Base-by-base conservation (phyloP, 805 yeast species). In the Candida manassasensis region DNA sequence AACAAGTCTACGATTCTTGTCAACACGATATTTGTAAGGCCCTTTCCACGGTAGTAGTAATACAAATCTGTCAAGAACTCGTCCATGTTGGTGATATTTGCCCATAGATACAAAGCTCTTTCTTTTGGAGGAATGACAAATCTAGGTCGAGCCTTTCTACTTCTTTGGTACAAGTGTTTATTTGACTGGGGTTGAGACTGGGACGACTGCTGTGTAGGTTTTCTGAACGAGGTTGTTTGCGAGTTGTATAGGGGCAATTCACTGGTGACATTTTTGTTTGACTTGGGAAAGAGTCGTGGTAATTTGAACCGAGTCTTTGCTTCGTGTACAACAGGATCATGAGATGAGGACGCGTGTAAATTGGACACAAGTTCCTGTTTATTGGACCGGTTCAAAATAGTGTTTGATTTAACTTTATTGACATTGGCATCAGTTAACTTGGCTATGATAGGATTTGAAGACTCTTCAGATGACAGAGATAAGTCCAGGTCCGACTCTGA, bases 21-120 rank as follows among this genome's bases (percentile, higher is more conserved):
- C 19, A 87, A 55, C 9, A 86, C 55, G n/a, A 90, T 86, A 53
- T 95, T 85, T 32, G 71, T 69, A 39, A 81, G 71, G 0, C 99
- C 99, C 53, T 81, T 85, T 3, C 94, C 95, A 18, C 82, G 63
- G 55, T 84, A 93, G 53, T 88, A 93, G 34, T 72, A 70, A 58
- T 93, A 93, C 8, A 89, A 75, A 47, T 90, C 95, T 35, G 77
- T 78, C 13, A 93, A 65, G 49, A 90, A 93, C 30, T 77, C 73
- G 61, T 93, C 99, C 55, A 93, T 71, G 56, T 93, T 93, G 46
- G 84, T 86, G 16, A 93, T 86, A 50, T 93, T 93, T 1, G 97
- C 95, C 97, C 98, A 93, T 41, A 86, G 73, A 87, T 97, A 93
- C 12, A 84, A 64, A 0, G 97, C 95, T 32, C 87, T 65, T 52